Evolutionary conservation across 202 grass and related monocot species (phyloP), one percentile per base, ranked within the genome.

Genomic region (Saccharum hybrid): DNA sequence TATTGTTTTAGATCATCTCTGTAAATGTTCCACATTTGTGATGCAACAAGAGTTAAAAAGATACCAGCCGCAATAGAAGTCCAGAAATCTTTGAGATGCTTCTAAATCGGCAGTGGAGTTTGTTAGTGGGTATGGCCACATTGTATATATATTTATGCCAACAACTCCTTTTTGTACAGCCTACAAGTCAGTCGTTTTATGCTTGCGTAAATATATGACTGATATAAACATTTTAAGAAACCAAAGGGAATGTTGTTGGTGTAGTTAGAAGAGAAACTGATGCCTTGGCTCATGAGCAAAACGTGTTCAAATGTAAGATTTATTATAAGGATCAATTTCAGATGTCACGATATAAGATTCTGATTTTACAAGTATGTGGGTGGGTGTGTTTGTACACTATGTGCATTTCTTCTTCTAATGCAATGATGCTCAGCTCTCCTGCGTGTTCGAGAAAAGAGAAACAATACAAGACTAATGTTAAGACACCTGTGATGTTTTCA

Each of bases 51-150:
- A 80, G n/a, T 15, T 3, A 30, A 59, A 77, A 68, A 68, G 76
- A 67, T 91, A 97, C 94, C 92, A 97, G 43, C 90, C 86, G 14
- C 86, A 45, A 59, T 63, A 67, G 65, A 92, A 94, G 77, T 97
- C 88, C 10, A 70, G 34, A 21, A 30, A 80, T 93, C 94, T 89
- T 82, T 86, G 68, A 22, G 82, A 43, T 84, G 92, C 88, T 71
- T 63, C 75, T 81, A 75, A 61, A 68, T 94, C 94, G 0, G 30
- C 42, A 19, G 82, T 66, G 30, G 92, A 91, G 71, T 94, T 75
- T 45, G 94, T 85, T 39, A 88, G 83, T 40, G 94, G 88, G 66
- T 91, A 86, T 74, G 38, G 1, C 79, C 94, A 92, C 59, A 85
- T 85, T n/a, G 88, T 54, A 80, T 91, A 94, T 42, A 97, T 63